Evolutionary conservation across 345 rosid species (phyloP), one percentile per base, ranked within the genome.

Genomic region (Gossypium stocksii): DNA sequence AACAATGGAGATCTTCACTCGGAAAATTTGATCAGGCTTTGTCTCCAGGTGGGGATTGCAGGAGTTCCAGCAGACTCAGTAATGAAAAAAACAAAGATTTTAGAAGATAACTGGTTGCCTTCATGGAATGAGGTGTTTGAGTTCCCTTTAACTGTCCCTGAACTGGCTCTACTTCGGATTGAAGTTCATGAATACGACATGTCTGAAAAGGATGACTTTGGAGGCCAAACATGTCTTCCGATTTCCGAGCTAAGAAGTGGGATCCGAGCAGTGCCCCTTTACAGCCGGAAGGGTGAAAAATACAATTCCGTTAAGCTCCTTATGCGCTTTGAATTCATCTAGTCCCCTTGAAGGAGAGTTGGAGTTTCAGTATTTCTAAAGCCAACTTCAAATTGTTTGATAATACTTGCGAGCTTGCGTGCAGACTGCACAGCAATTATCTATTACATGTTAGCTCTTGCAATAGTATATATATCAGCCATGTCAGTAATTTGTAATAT

Each of bases 101-200:
- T 90, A 29, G 97, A 92, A 75, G 97, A 94, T 78, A 74, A 83
- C 19, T 94, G 98, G 97, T 74, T 79, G 73, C 98, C 97, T 19
- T 73, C 71, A 58, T 94, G 97, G 97, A 82, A 86, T 1, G 97
- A 94, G 82, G 90, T 80, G 17, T 92, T 94, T 20, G 95, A 84
- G 87, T 94, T 92, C 74, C 95, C 93, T 12, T 77, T 94, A 16
- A 90, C 95, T 7, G 91, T 94, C 75, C 98, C 98, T 11, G 93
- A 92, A 63, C 83, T 89, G 44, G 98, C 98, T 74, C 65, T 92
- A 59, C 86, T 94, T 38, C 84, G 97, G 23, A 76, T 92, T 14
- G 97, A 94, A 78, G 97, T 94, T n/a, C 95, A 89, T 9, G 97
- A 94, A 77, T 92, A 90, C 2, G 97, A 94, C 82, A 82, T 86